Base-by-base conservation (phyloP, 257 asterid genomes). In the Fraxinus americana region DNA sequence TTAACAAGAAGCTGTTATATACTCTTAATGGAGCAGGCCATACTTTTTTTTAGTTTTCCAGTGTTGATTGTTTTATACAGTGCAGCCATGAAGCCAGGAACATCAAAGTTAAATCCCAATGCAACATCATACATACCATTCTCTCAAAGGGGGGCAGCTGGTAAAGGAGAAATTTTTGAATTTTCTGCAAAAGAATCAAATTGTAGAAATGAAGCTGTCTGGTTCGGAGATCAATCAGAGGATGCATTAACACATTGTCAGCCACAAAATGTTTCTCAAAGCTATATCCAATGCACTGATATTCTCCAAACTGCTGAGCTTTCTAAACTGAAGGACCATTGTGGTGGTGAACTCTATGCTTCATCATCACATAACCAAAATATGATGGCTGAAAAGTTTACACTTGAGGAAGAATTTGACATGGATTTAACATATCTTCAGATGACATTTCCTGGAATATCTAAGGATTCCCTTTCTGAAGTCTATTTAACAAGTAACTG, bases 71-170 rank as follows among this genome's bases (percentile, higher is more conserved):
- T 13, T 45, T 45, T 12, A 45, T 2, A 3, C 17, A 43, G 5
- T 78, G 76, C 86, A 83, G 83, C 83, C 72, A 91, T 93, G 98
- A 90, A 82, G 91, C 16, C 88, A 30, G 89, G 91, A 79, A 13
- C 85, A 71, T 91, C 98, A 39, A 76, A 92, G 67, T 78, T 93
- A 82, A 91, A 93, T 78, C 97, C 98, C 36, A 83, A 86, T 80
- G 98, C 98, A 75, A 88, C 87, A 72, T 82, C 94, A 39, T 93
- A 92, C 27, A 84, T 93, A 68, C 98, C 98, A 9, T 84, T 93
- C 77, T 89, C 84, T 71, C 86, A 78, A 85, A 89, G 96, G 82
- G 91, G 71, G 74, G 80, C 43, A 71, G 67, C 78, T 78, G 87
- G 83, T 77, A 80, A 54, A 72, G 80, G 79, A 74, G 77, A 67